Evolutionary conservation across 768 basidiomycete genomes (phyloP).

Genomic region (Tulasnella sp.): DNA sequence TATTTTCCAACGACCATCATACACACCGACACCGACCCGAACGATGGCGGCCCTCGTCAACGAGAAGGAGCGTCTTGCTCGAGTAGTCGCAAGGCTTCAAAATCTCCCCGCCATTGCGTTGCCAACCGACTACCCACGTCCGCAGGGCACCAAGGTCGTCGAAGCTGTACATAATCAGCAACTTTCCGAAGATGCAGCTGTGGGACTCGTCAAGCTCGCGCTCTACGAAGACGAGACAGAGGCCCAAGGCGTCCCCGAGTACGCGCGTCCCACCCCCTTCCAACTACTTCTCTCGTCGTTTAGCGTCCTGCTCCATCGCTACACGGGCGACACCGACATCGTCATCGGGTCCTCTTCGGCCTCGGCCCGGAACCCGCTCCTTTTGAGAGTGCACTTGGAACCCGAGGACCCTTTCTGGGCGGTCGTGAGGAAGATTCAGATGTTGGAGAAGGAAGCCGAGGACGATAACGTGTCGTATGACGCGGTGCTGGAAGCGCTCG

Average conservation of each 20-base stretch:
- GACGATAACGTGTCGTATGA: slow-evolving; percentile 75
- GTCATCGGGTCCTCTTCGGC: slow-evolving; percentile 84
- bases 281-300: slow-evolving; percentile 91
- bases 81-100: slow-evolving; percentile 42
- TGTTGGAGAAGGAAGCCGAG: slow-evolving; percentile 72
- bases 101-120: slow-evolving; percentile 81
- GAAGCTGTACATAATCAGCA: slow-evolving; percentile 68
- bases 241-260: slow-evolving; percentile 32
- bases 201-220: slow-evolving; percentile 73
- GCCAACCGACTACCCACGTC: slow-evolving; percentile 91
- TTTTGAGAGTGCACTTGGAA: slow-evolving; percentile 73
- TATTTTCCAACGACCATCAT: not conserved
- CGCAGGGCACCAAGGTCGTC: slow-evolving; percentile 61
- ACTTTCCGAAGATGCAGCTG: slow-evolving; percentile 58
- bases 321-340: slow-evolving; percentile 91
- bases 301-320: slow-evolving; percentile 79
- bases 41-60: not conserved
- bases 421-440: slow-evolving; percentile 74
- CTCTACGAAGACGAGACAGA: slow-evolving; percentile 51
- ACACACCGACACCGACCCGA: not conserved
- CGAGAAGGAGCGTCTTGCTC: slow-evolving; percentile 19
- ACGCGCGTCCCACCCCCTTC: slow-evolving; percentile 63
- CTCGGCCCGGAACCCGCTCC: slow-evolving; percentile 59
- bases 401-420: slow-evolving; percentile 84
- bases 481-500: slow-evolving; percentile 53